A percentile compares a stretch with the other conserved stretches of the same genome.
These are phyloP conservation scores for Chamaecyparis obtusa DNA, from an alignment of 75 land plant species.

Conservation along the genomic window DNA sequence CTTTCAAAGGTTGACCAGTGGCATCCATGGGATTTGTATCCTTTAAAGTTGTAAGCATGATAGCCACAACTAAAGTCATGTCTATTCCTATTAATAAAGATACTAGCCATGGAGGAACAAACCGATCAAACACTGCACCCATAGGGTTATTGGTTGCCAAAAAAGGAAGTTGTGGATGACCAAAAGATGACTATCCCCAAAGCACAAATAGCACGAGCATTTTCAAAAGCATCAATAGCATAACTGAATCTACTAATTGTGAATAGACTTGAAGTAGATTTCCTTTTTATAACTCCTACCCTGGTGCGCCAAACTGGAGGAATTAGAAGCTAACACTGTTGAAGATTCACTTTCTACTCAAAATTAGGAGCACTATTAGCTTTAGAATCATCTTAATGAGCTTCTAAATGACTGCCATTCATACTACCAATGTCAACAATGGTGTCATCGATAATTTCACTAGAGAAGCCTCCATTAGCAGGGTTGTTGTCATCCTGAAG, in stretches of 20 bases:
- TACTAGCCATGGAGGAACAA: slow-evolving; percentile 9
- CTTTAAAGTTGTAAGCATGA: background rate
- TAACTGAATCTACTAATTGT: background rate
- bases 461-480: background rate
- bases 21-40: background rate
- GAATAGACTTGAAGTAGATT: background rate
- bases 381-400: background rate
- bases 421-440: background rate
- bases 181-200: background rate
- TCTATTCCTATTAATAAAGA: background rate
- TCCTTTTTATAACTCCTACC: background rate
- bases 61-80: slow-evolving; percentile 6
- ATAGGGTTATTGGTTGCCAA: slow-evolving; percentile 1
- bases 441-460: background rate
- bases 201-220: background rate
- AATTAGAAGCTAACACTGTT: background rate
- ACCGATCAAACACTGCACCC: background rate
- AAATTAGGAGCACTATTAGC: background rate
- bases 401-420: slow-evolving; percentile 5
- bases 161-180: background rate
- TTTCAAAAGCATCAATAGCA: slow-evolving; percentile 15
- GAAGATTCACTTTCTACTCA: background rate
- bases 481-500: background rate
- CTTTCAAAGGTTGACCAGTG: background rate
- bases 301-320: background rate